phyloP scores from a whole-genome alignment of 305 asterid genomes.

The Fraxinus xanthoxyloides region DNA sequence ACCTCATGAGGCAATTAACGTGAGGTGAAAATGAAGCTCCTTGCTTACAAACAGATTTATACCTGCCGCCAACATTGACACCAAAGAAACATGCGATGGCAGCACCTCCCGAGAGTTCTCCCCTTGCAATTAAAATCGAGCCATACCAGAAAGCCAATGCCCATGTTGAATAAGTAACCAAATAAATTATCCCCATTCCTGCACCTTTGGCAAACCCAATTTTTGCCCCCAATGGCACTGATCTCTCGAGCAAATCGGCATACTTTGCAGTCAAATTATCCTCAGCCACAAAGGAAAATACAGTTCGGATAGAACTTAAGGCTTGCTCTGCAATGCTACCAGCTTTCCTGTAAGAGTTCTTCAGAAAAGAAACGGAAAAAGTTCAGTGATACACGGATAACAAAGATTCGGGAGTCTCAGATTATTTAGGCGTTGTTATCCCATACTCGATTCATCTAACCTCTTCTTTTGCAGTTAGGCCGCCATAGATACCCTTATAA shows the following conservation, averaged over 20 bases:
- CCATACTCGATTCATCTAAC: slow-evolving; percentile 28
- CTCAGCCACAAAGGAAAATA: slow-evolving; percentile 76
- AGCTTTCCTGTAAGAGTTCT: slow-evolving; percentile 73
- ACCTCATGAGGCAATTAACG: not conserved
- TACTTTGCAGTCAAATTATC: slow-evolving; percentile 61
- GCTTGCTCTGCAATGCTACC: slow-evolving; percentile 87
- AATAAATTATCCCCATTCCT: slow-evolving; percentile 77
- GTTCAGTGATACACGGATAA: slow-evolving; percentile 10
- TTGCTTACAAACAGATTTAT: not conserved
- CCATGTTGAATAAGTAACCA: slow-evolving; percentile 82
- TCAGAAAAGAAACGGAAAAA: not conserved
- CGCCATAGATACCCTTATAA: slow-evolving; percentile 76
- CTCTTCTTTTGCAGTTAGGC: slow-evolving; percentile 81
- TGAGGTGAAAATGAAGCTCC: not conserved
- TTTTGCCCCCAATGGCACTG: slow-evolving; percentile 59
- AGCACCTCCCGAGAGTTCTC: slow-evolving; percentile 58
- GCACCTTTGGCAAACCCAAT: slow-evolving; percentile 81
- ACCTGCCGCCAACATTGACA: slow-evolving; percentile 91
- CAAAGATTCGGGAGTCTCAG: not conserved
- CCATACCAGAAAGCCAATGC: slow-evolving; percentile 95
- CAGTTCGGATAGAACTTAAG: slow-evolving; percentile 69
- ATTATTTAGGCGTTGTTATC: not conserved
- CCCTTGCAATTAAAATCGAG: slow-evolving; percentile 48
- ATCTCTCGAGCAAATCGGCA: slow-evolving; percentile 41
- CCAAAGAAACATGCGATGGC: slow-evolving; percentile 92